phyloP scores from a whole-genome alignment of 371 early-diverging fungal genomes.

The Blakeslea trispora region DNA sequence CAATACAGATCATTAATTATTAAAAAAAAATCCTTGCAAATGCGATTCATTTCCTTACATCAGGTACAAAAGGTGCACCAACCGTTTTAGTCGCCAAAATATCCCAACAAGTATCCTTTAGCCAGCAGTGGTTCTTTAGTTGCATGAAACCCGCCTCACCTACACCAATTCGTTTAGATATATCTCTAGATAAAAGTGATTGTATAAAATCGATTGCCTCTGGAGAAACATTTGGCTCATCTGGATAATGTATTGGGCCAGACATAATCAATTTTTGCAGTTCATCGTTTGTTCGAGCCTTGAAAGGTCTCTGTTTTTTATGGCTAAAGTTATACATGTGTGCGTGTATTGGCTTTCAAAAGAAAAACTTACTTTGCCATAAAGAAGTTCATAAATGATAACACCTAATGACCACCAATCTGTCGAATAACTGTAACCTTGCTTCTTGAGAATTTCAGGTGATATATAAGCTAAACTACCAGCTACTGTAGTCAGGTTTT shows the following conservation, averaged over 20 bases:
- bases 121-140: conserved; percentile 65
- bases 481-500: conserved; percentile 66
- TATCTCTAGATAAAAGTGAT: conserved; percentile 59
- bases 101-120: conserved; percentile 60
- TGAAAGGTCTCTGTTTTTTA: conserved; percentile 72
- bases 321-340: too few species aligned
- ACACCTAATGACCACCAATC: conserved; percentile 96
- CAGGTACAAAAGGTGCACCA: conserved; percentile 70
- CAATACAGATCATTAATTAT: conserved; percentile 10
- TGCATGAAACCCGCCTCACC: conserved; percentile 52
- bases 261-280: conserved; percentile 65
- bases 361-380: conserved; percentile 17
- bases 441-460: conserved; percentile 76
- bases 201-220: conserved; percentile 60
- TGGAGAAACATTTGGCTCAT: conserved; percentile 47
- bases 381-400: conserved; percentile 63
- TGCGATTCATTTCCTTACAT: conserved; percentile 38
- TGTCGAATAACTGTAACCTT: conserved; percentile 70
- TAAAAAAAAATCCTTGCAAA: neutral
- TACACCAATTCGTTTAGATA: conserved; percentile 58
- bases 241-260: conserved; percentile 64
- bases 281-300: conserved; percentile 76
- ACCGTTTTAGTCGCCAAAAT: conserved; percentile 55
- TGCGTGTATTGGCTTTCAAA: neutral
- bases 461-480: conserved; percentile 83